Evolutionary conservation across 2,329 filamentous ascomycete genomes (phyloP).

Genomic region (Apiospora sp.): DNA sequence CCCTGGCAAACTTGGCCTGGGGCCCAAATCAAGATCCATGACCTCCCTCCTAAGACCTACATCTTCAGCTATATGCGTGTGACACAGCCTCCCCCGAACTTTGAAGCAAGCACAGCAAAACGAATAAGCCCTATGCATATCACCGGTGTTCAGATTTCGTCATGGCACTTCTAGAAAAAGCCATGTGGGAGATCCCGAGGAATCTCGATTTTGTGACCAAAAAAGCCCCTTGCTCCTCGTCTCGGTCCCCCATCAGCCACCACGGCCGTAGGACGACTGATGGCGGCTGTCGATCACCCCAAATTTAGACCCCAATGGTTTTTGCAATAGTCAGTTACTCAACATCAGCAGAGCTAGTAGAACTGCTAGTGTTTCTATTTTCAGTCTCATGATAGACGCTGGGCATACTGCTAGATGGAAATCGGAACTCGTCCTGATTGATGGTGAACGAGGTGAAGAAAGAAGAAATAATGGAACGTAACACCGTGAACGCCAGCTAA

Average conservation of each 20-base stretch:
- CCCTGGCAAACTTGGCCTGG: background rate
- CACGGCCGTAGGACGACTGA: background rate
- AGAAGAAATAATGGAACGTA: constrained; percentile 11
- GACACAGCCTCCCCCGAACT: background rate
- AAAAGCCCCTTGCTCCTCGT: background rate
- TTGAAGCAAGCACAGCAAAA: background rate
- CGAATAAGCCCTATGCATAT: constrained; percentile 7
- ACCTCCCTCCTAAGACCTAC: background rate
- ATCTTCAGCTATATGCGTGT: background rate
- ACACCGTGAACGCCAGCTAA: background rate
- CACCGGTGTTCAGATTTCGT: background rate
- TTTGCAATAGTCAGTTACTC: constrained; percentile 5
- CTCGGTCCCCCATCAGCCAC: background rate
- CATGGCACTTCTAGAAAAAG: constrained; percentile 8
- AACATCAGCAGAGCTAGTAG: background rate
- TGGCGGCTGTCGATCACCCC: background rate
- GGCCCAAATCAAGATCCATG: constrained; percentile 11
- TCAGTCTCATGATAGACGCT: background rate
- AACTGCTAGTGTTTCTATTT: constrained; percentile 14
- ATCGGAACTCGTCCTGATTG: constrained; percentile 4
- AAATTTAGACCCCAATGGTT: background rate
- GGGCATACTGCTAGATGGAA: background rate
- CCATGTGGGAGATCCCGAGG: background rate
- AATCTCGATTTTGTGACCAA: background rate
- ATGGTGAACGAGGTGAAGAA: background rate